Conservation (phyloP, 345 rosid species). For the Citrus reticulata region DNA sequence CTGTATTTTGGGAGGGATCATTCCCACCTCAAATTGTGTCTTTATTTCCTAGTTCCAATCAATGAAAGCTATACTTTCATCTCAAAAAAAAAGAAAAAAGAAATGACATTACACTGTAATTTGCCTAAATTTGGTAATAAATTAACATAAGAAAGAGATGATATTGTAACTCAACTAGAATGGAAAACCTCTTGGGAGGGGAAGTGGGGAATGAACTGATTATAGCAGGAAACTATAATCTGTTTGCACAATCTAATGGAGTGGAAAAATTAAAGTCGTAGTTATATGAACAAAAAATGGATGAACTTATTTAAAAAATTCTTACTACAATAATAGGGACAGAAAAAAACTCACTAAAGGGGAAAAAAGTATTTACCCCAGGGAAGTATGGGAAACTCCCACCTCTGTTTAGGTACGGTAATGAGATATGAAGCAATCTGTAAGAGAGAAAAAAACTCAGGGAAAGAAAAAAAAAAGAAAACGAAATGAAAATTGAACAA, state of each 20-base stretch:
- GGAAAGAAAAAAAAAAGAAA: constrained; percentile 1
- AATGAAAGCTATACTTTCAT: too few species aligned
- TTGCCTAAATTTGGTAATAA: background rate
- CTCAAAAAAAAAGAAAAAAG: too few species aligned
- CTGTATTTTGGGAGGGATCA: too few species aligned
- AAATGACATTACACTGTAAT: background rate
- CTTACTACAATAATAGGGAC: background rate
- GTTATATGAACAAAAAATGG: background rate
- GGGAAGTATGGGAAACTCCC: constrained; percentile 75
- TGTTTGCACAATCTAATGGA: background rate
- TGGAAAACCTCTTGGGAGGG: background rate
- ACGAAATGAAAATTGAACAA: background rate
- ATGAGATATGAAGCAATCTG: constrained; percentile 76
- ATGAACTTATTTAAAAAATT: background rate
- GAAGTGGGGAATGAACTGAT: background rate
- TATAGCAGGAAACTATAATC: background rate
- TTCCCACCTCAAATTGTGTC: too few species aligned
- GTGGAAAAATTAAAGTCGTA: background rate
- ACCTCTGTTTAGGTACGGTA: constrained; percentile 59
- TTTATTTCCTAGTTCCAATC: too few species aligned
- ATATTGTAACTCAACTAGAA: background rate
- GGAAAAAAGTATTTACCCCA: constrained; percentile 58
- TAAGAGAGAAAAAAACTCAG: constrained; percentile 14
- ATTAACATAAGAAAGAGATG: too few species aligned
- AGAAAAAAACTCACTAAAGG: background rate